Conservation (phyloP, 2,329 filamentous ascomycete genomes). For the Gaeumannomyces tritici region DNA sequence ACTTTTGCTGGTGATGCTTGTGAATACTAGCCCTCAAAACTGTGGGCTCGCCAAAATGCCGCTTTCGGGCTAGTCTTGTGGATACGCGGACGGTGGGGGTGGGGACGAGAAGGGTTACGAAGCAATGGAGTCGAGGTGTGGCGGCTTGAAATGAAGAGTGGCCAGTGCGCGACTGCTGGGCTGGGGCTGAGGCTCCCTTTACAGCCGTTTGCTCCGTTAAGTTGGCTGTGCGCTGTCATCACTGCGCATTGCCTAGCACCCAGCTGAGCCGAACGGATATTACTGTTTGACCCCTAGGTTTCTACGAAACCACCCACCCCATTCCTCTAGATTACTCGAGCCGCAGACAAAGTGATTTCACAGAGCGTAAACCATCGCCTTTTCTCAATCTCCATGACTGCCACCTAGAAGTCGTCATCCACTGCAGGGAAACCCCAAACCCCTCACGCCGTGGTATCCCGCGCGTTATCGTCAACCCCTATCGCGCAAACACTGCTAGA, state of each 20-base stretch:
- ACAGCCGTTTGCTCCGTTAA: too few relatives aligned
- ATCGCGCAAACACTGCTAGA: background rate
- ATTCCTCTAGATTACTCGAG: background rate
- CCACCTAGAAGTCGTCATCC: background rate
- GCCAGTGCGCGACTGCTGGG: background rate
- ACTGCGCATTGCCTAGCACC: background rate
- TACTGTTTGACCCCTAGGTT: background rate
- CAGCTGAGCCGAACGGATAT: background rate
- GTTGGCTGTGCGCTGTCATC: background rate
- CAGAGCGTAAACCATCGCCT: background rate
- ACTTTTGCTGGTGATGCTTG: background rate
- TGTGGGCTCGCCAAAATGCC: conserved; percentile 27
- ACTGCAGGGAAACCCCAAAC: background rate
- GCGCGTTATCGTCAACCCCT: background rate
- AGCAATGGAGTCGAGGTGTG: background rate
- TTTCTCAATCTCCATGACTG: background rate
- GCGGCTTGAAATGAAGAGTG: background rate
- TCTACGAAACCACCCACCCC: background rate
- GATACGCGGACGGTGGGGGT: background rate
- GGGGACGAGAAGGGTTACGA: background rate
- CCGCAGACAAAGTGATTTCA: background rate
- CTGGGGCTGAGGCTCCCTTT: too few relatives aligned
- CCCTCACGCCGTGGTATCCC: background rate
- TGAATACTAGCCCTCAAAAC: conserved; percentile 5
- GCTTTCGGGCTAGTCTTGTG: conserved; percentile 9